Percentiles rank a stretch among this genome's conserved stretches.
phyloP scores from a whole-genome alignment of 768 basidiomycete species.

The Pleurotus sapidus region DNA sequence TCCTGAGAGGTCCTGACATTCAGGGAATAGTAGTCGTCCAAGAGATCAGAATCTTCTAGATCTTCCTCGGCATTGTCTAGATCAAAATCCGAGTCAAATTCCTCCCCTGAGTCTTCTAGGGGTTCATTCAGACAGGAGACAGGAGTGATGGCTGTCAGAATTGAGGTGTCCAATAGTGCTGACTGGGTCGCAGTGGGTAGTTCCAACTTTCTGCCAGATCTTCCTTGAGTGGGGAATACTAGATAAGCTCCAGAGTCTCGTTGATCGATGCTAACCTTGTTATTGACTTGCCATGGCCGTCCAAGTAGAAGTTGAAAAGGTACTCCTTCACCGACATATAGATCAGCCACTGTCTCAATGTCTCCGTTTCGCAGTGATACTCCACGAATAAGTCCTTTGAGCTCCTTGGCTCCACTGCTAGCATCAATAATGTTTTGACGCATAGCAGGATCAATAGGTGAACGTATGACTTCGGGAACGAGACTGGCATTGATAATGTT shows the following conservation, averaged over 20 bases:
- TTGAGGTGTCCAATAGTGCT: too few species aligned
- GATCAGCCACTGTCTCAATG: too few species aligned
- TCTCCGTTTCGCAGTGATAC: too few species aligned
- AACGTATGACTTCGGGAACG: neutral
- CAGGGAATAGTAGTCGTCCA: too few species aligned
- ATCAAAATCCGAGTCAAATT: neutral
- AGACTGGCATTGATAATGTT: neutral
- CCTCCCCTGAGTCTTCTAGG: too few species aligned
- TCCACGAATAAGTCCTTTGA: too few species aligned
- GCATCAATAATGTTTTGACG: constrained; percentile 15
- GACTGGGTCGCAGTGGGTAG: too few species aligned
- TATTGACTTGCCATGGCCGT: neutral
- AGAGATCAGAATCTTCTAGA: neutral
- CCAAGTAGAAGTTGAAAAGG: constrained; percentile 4
- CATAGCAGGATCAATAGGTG: constrained; percentile 9
- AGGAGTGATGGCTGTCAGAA: too few species aligned
- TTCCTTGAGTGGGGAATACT: neutral
- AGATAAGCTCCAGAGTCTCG: neutral
- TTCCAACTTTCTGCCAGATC: too few species aligned
- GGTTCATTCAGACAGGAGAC: too few species aligned
- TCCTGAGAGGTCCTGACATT: too few species aligned
- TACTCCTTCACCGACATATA: neutral
- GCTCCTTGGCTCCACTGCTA: constrained; percentile 5
- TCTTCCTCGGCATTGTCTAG: neutral
- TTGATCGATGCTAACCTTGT: neutral